These are phyloP conservation scores for Malus sieversii DNA, from an alignment of 306 rosid genomes.

Conservation along the genomic window DNA sequence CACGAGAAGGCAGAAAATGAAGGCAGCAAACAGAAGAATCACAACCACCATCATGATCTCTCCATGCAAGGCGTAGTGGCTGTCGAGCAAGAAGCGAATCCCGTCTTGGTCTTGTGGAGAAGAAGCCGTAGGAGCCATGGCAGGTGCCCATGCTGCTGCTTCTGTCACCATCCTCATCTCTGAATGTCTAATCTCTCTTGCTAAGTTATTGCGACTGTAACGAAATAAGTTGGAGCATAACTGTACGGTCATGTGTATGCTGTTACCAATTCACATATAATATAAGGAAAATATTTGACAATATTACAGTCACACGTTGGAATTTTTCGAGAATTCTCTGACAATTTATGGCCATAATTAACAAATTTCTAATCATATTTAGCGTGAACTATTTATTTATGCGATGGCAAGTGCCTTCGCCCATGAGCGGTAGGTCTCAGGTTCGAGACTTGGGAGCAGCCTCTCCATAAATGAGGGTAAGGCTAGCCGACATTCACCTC, in stretches of 20 bases:
- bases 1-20: slow-evolving; percentile 24
- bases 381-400: too few relatives aligned
- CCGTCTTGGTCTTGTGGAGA: slow-evolving; percentile 8
- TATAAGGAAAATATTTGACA: too few relatives aligned
- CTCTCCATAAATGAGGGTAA: too few relatives aligned
- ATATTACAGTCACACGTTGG: not conserved
- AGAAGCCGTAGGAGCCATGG: slow-evolving; percentile 17
- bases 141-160: not conserved
- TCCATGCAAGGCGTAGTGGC: slow-evolving; percentile 44
- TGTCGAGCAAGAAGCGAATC: slow-evolving; percentile 30
- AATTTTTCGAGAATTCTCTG: too few relatives aligned
- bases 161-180: not conserved
- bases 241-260: not conserved
- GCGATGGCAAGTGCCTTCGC: too few relatives aligned
- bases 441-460: too few relatives aligned
- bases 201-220: not conserved
- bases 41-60: slow-evolving; percentile 31
- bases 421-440: too few relatives aligned
- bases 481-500: too few relatives aligned
- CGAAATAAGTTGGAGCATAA: not conserved
- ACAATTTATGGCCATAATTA: too few relatives aligned
- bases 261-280: not conserved
- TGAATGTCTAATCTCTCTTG: not conserved
- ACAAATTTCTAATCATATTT: too few relatives aligned
- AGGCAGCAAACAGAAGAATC: slow-evolving; percentile 25